phyloP scores from a whole-genome alignment of 1,284 basidiomycete genomes.

The Cutaneotrichosporon spelunceum region DNA sequence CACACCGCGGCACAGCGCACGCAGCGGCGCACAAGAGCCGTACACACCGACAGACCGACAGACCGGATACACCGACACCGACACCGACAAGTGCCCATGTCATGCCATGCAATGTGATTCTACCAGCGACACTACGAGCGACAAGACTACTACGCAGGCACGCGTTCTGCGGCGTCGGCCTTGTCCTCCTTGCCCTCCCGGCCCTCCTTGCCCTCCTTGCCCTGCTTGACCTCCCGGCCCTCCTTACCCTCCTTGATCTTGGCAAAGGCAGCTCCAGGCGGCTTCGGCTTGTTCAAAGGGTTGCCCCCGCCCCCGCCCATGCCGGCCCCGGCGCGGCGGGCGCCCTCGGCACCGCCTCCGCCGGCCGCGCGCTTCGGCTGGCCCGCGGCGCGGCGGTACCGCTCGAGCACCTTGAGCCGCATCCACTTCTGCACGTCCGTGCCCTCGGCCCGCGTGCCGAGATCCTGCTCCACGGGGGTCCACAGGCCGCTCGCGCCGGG shows the following conservation, averaged over 20 bases:
- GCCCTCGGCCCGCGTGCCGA: conserved; percentile 44
- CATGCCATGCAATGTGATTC: neutral
- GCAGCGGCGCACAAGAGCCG: too few relatives aligned
- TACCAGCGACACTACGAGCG: too few relatives aligned
- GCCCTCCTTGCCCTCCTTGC: neutral
- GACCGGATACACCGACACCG: too few relatives aligned
- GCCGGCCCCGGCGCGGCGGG: conserved; percentile 22
- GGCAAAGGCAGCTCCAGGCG: neutral
- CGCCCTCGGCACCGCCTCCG: neutral
- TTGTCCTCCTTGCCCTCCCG: neutral
- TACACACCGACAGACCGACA: too few relatives aligned
- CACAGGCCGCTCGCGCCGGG: conserved; percentile 42
- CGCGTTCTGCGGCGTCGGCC: too few relatives aligned
- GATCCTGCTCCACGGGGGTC: conserved; percentile 28
- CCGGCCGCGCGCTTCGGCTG: neutral
- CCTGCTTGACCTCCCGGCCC: neutral
- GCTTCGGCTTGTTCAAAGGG: conserved; percentile 9
- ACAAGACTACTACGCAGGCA: too few relatives aligned
- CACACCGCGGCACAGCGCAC: too few relatives aligned
- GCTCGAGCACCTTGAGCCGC: conserved; percentile 28
- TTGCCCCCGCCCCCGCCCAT: conserved; percentile 35
- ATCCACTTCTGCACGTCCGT: conserved; percentile 48
- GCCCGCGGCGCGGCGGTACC: neutral
- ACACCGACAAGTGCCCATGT: too few relatives aligned
- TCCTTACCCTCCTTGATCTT: neutral